Evolutionary conservation across 208 protist species (phyloP).

Genomic region (Strigomonas galati): DNA sequence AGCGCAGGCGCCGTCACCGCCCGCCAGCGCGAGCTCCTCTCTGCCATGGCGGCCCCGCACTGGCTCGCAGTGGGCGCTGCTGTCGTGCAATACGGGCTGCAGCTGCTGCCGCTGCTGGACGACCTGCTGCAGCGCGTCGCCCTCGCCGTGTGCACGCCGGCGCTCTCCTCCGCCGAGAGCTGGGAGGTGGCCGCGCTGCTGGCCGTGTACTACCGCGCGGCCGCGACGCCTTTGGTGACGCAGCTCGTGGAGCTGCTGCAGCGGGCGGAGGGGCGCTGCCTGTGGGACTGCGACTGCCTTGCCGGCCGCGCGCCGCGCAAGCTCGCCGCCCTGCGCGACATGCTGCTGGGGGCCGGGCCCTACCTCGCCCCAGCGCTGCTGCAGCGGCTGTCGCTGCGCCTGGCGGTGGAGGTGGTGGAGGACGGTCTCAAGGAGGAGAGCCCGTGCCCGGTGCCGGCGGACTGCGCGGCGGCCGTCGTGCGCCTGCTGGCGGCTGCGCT

Average conservation of each 20-base stretch:
- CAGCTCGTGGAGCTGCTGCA: neutral
- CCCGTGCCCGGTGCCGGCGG: neutral
- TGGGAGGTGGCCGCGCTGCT: constrained; percentile 9
- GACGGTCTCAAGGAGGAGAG: neutral
- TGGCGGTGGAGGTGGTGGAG: neutral
- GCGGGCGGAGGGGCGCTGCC: neutral
- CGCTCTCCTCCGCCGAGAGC: constrained; percentile 10
- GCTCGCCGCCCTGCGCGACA: neutral
- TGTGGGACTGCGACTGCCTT: neutral
- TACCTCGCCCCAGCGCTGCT: neutral
- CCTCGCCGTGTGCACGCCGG: constrained; percentile 20
- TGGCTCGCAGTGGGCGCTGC: constrained; percentile 15
- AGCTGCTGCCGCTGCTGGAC: constrained; percentile 34
- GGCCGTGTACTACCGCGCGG: constrained; percentile 1
- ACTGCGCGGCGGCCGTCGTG: neutral
- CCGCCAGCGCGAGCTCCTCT: constrained; percentile 18
- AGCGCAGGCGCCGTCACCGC: neutral
- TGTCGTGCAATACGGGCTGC: constrained; percentile 25
- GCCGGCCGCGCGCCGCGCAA: neutral
- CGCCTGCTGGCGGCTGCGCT: neutral
- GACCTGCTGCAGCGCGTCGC: constrained; percentile 23
- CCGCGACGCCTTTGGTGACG: neutral
- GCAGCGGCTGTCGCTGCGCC: constrained; percentile 1
- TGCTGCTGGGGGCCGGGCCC: constrained; percentile 1
- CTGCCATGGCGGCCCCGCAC: constrained; percentile 39